Conservation (phyloP, 345 rosid species). For the Eucalyptus sp. region DNA sequence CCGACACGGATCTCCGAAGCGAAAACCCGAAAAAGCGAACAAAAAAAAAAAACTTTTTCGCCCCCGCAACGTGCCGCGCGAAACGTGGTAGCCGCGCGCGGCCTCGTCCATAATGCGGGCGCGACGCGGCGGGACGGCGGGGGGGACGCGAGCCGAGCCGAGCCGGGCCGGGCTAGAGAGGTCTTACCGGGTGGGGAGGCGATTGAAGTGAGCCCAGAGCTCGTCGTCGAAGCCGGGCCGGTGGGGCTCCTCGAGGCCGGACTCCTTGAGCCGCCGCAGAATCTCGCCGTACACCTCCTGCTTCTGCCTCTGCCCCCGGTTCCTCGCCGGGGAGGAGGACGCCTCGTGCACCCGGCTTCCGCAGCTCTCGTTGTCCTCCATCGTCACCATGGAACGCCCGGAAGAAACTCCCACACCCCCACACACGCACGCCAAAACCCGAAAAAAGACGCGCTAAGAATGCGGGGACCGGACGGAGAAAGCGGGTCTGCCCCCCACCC, state of each 20-base stretch:
- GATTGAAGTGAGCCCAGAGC: slow-evolving; percentile 89
- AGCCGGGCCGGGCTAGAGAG: not conserved
- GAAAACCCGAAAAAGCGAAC: not conserved
- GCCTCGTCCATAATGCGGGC: not conserved
- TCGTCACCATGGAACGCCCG: not conserved
- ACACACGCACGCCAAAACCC: not conserved
- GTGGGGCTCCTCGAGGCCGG: slow-evolving; percentile 28
- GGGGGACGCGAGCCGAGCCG: not conserved
- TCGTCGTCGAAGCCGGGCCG: slow-evolving; percentile 61
- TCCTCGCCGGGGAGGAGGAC: not conserved
- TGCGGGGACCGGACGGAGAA: not conserved
- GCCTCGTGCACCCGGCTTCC: slow-evolving; percentile 33
- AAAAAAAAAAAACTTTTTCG: not conserved
- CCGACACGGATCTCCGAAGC: not conserved
- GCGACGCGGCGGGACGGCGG: not conserved
- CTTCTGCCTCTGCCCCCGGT: not conserved
- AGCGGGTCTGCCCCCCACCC: not conserved
- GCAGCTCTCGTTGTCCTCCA: slow-evolving; percentile 63
- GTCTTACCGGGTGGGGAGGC: slow-evolving; percentile 75
- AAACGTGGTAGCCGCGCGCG: not conserved
- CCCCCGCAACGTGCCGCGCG: not conserved
- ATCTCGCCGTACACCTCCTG: slow-evolving; percentile 2
- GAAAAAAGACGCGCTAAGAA: not conserved
- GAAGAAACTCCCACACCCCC: not conserved
- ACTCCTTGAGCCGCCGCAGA: slow-evolving; percentile 19